Percentiles rank a stretch among this genome's conserved stretches.
phyloP scores from a whole-genome alignment of 345 rosid genomes.

The Erysimum cheiranthoides region DNA sequence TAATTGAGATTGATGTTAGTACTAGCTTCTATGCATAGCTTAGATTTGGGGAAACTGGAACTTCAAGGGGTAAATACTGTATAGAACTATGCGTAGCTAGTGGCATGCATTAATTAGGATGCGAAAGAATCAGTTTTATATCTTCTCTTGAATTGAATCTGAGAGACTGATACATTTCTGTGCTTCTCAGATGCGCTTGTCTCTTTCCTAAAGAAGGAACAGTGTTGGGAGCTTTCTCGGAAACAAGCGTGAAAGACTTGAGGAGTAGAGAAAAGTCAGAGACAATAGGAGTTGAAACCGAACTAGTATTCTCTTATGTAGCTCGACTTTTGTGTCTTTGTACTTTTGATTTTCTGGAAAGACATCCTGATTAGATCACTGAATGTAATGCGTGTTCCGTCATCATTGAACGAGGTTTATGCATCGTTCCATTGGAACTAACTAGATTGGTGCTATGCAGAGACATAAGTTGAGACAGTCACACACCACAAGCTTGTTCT shows the following conservation, averaged over 20 bases:
- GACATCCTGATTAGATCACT: not conserved
- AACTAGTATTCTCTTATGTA: constrained; percentile 26
- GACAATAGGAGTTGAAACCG: constrained; percentile 13
- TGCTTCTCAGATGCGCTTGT: not conserved
- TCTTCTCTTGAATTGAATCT: not conserved
- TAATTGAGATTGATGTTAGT: not conserved
- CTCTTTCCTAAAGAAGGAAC: constrained; percentile 1
- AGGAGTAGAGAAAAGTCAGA: not conserved
- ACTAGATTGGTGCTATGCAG: not conserved
- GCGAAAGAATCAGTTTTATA: not conserved
- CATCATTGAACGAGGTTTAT: not conserved
- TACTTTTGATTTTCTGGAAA: not conserved
- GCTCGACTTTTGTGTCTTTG: constrained; percentile 12
- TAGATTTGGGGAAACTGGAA: constrained; percentile 3
- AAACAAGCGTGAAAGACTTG: not conserved
- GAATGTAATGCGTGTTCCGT: not conserved
- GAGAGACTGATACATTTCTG: constrained; percentile 21
- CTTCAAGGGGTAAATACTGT: not conserved
- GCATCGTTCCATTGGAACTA: not conserved
- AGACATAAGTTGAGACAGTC: constrained; percentile 8
- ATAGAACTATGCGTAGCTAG: not conserved
- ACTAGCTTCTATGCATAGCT: not conserved
- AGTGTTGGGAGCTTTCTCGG: not conserved
- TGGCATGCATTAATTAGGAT: constrained; percentile 7
- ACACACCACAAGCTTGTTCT: constrained; percentile 11